Conservation (phyloP, 768 basidiomycete species). For the Suillus bovinus region DNA sequence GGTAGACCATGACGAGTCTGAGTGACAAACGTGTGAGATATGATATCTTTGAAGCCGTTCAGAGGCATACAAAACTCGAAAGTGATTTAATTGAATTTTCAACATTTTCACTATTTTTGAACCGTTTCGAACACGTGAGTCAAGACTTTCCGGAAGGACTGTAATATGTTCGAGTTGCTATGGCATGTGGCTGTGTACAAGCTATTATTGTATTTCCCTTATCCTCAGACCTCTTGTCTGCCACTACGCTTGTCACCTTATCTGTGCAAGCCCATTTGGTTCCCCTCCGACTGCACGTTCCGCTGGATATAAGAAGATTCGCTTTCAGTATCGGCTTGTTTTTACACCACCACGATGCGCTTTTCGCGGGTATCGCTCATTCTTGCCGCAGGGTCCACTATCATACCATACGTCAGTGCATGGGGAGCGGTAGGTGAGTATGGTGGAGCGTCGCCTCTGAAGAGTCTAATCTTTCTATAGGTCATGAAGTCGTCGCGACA, state of each 20-base stretch:
- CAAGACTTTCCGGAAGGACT: no score
- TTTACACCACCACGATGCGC: constrained; percentile 23
- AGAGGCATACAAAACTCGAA: no score
- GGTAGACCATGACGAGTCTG: no score
- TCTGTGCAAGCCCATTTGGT: neutral
- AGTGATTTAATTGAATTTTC: no score
- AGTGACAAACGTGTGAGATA: no score
- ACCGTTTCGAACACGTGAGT: no score
- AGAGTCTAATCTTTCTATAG: constrained; percentile 34
- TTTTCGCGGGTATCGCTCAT: constrained; percentile 13
- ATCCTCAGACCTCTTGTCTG: neutral
- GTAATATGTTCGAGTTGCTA: neutral
- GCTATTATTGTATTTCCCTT: neutral
- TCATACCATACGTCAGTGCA: constrained; percentile 31
- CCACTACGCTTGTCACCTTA: neutral
- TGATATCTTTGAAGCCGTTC: no score
- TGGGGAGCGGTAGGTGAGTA: constrained; percentile 43
- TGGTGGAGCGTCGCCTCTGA: neutral
- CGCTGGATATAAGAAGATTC: neutral
- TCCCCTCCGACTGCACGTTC: neutral
- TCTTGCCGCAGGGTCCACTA: constrained; percentile 16
- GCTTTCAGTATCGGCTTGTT: neutral
- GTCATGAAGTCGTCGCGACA: constrained; percentile 92
- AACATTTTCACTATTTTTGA: no score
- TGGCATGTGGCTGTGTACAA: neutral